Base-by-base conservation (phyloP, 2,329 filamentous ascomycete genomes). In the Paecilomyces sp. region DNA sequence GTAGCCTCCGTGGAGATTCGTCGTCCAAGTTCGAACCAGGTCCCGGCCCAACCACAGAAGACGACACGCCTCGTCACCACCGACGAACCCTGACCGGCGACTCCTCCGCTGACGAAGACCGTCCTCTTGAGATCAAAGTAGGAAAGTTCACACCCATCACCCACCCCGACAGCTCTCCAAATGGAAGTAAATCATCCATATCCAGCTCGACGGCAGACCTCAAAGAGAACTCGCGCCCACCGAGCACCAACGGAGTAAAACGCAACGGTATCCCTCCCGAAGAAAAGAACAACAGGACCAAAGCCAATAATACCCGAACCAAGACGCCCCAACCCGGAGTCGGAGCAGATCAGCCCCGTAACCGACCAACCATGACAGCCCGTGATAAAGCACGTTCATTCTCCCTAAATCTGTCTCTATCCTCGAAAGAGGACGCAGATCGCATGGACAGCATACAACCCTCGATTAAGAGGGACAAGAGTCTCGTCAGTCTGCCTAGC, bases 61-160 rank as follows among this genome's bases (percentile, higher is more conserved):
- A 25, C 22, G 60, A 57, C 50, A 55, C 54, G 58, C 54, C 55
- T 58, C 66, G 72, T 55, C 78, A 82, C 64, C 82, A 85, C 67
- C 75, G 78, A 57, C 74, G 79, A 7, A 74, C 77, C 50, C 59
- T 71, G 1, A 76, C 75, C 0, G 60, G 82, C 78, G 54, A 89
- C 85, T 74, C 89, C 80, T 89, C 87, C 11, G 90, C 86, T 0
- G 91, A 94, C 34, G 92, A 96, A 63, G 92, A 95, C 57, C 77
- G 80, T 22, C 90, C 91, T 3, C 74, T 97, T 9, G 92, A 96
- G 74, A 96, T 96, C 79, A 86, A 83, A 66, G 84, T 88, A 79
- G 83, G 63, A 30, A 72, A 64, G 33, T 60, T 74, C 54, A 67
- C 66, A 1, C 65, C 71, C 58, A 56, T 9, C 55, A 60, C 7